Conservation (phyloP, 2,329 filamentous ascomycete genomes). For the Rhynchosporium agropyri region DNA sequence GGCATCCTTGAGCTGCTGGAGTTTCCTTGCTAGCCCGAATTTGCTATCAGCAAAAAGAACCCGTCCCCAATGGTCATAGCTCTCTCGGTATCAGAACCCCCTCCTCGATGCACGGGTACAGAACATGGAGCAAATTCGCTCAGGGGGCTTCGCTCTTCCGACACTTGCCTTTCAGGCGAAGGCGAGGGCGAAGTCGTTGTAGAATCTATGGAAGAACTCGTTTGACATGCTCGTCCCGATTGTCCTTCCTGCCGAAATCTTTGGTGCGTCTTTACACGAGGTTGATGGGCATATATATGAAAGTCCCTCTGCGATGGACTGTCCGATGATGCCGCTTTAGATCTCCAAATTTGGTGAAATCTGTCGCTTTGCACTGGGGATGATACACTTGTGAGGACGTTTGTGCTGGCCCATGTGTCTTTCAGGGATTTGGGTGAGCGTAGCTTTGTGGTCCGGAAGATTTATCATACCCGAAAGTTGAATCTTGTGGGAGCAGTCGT, state of each 20-base stretch:
- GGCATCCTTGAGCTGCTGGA: constrained; percentile 21
- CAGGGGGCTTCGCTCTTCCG: neutral
- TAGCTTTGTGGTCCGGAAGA: neutral
- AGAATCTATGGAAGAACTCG: constrained; percentile 4
- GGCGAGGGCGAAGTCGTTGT: neutral
- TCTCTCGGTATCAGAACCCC: neutral
- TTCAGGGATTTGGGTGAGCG: neutral
- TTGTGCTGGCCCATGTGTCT: constrained; percentile 28
- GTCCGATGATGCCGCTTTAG: constrained; percentile 22
- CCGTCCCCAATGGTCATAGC: neutral
- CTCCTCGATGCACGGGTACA: neutral
- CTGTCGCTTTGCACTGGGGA: constrained; percentile 10
- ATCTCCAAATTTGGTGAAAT: constrained; percentile 22
- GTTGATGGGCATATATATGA: constrained; percentile 22
- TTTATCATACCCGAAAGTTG: constrained; percentile 20
- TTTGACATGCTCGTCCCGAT: constrained; percentile 22
- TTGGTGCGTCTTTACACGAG: constrained; percentile 18
- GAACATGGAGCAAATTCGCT: too few relatives aligned
- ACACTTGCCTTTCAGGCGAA: neutral
- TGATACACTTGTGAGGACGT: constrained; percentile 24
- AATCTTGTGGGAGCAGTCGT: constrained; percentile 12
- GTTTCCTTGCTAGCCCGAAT: constrained; percentile 15
- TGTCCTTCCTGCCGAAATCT: constrained; percentile 26
- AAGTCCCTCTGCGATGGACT: constrained; percentile 18
- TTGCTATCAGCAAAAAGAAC: neutral